These are phyloP conservation scores for Podila clonocystis DNA, from an alignment of 192 early-diverging fungal genomes.

Conservation along the genomic window DNA sequence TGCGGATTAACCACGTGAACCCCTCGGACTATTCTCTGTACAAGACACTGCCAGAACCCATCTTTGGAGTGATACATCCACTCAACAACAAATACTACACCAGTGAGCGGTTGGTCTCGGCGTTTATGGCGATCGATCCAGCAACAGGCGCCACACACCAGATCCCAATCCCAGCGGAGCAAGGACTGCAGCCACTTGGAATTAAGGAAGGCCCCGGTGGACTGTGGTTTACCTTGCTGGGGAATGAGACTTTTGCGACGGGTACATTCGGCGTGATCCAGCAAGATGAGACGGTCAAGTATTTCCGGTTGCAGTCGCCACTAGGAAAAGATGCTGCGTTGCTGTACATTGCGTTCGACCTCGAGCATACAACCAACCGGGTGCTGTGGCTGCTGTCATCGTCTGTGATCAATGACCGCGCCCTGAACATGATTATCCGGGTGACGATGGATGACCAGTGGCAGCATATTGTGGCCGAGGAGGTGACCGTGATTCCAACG, in stretches of 20 bases:
- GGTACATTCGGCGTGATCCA: constrained; percentile 22
- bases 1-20: constrained; percentile 21
- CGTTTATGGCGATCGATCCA: constrained; percentile 31
- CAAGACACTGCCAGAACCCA: neutral
- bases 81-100: constrained; percentile 22
- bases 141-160: constrained; percentile 1
- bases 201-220: constrained; percentile 19
- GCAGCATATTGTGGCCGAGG: constrained; percentile 12
- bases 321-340: constrained; percentile 14
- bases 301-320: neutral
- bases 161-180: neutral
- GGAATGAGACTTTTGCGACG: constrained; percentile 12
- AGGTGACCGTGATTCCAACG: constrained; percentile 12
- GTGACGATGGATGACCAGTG: constrained; percentile 13
- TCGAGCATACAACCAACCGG: neutral
- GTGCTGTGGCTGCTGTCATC: constrained; percentile 32
- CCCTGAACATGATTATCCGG: constrained; percentile 29
- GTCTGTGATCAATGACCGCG: constrained; percentile 24
- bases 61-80: constrained; percentile 22
- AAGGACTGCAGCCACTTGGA: constrained; percentile 16
- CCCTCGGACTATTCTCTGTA: constrained; percentile 9
- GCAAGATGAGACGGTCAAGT: constrained; percentile 10
- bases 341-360: constrained; percentile 27
- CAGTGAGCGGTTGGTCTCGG: constrained; percentile 2
- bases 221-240: constrained; percentile 32